phyloP scores from a whole-genome alignment of 148 eudicot species.

The Vaccinium macrocarpon region DNA sequence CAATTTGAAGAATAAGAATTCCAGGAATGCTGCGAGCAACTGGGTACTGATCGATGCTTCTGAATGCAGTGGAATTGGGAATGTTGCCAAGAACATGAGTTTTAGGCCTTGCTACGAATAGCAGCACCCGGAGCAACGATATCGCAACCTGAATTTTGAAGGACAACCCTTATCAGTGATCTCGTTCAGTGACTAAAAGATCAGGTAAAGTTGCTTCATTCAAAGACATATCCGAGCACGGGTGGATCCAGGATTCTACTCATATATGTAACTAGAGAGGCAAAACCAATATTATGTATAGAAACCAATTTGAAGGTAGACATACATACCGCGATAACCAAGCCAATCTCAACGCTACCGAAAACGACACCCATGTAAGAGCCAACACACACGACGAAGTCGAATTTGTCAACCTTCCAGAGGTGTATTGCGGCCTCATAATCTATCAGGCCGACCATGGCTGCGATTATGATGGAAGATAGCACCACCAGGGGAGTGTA shows the following conservation, averaged over 20 bases:
- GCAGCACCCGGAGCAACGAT: conserved; percentile 46
- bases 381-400: conserved; percentile 48
- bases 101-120: conserved; percentile 64
- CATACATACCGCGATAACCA: conserved; percentile 40
- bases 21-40: conserved; percentile 39
- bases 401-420: conserved; percentile 63
- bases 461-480: conserved; percentile 54
- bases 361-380: conserved; percentile 58
- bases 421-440: conserved; percentile 47
- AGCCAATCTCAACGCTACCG: conserved; percentile 52
- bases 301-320: not conserved
- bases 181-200: not conserved
- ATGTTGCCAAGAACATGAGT: conserved; percentile 52
- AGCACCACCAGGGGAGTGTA: conserved; percentile 70
- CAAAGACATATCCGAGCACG: not conserved
- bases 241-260: not conserved
- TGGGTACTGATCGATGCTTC: conserved; percentile 52
- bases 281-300: no score
- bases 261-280: not conserved
- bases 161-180: not conserved
- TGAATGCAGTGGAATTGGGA: conserved; percentile 41
- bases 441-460: conserved; percentile 63
- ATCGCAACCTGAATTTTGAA: conserved; percentile 33
- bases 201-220: not conserved
- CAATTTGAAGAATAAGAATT: conserved; percentile 56